Base-by-base conservation (phyloP, 495 filamentous ascomycete genomes). In the Terfezia boudieri region DNA sequence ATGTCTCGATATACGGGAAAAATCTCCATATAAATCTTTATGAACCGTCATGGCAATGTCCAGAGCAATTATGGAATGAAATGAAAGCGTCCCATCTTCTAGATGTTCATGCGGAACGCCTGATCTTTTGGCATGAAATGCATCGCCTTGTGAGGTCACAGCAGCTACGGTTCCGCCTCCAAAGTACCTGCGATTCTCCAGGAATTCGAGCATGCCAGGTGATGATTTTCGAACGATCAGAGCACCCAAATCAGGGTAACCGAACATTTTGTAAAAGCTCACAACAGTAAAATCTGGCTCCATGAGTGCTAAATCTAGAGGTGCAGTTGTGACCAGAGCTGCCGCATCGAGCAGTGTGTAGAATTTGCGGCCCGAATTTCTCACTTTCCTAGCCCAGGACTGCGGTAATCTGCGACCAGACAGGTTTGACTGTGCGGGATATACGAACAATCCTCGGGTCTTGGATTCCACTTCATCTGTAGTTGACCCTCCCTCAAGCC, bases 211-310 rank as follows among this genome's bases (percentile, higher is more conserved):
- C 41, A 46, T 20, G 4, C 8, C 41, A 5, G 41, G 41, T 0
- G 62, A 64, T 37, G 72, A 71, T 57, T 86, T 85, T 46, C 82
- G 75, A 9, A 95, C 80, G 53, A 96, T 82, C 64, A 96, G 69
- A 4, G 81, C 89, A 8, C 89, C 89, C 0, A 96, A 69, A 62
- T 96, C 85, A 0, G 89, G 89, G 60, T 94, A 94, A 5, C 89
- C 89, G 65, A 95, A 96, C 22, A 96, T 90, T 67, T 96, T 96
- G 67, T 94, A 92, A 60, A 96, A 86, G 70, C 86, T 93, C 22
- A 95, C 64, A 0, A 83, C 85, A 5, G 80, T 85, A 58, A 94
- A 95, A 60, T 96, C 89, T 0, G 89, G 86, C 1, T 83, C 81
- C 1, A 61, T 58, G 8, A 70, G 67, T 52, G 77, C 73, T 22